phyloP scores from a whole-genome alignment of 345 rosid species.

The Salix dunnii region DNA sequence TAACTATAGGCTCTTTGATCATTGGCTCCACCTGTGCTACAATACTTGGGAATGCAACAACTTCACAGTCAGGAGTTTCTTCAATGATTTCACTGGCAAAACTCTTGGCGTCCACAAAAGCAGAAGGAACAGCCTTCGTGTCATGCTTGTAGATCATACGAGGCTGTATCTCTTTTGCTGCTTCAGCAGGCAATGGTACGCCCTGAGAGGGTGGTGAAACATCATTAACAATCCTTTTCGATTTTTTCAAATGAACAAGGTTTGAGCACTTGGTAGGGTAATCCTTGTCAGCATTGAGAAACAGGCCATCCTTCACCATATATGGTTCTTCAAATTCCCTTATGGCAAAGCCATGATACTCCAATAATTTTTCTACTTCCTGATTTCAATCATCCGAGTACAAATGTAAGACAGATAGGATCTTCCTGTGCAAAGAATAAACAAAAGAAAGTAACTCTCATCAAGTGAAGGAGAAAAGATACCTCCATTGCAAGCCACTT shows the following conservation, averaged over 20 bases:
- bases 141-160: conserved; percentile 27
- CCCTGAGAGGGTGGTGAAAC: conserved; percentile 39
- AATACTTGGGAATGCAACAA: conserved; percentile 37
- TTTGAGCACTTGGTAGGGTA: conserved; percentile 77
- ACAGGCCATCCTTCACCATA: conserved; percentile 84
- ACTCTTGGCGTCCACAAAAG: conserved; percentile 30
- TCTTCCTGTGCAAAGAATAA: not conserved
- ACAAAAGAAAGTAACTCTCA: not conserved
- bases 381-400: conserved; percentile 34
- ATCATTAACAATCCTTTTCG: conserved; percentile 61
- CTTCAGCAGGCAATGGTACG: conserved; percentile 29
- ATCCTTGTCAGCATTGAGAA: conserved; percentile 71
- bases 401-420: conserved; percentile 25
- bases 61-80: conserved; percentile 43
- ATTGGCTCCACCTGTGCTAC: conserved; percentile 24
- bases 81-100: conserved; percentile 33
- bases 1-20: conserved; percentile 27
- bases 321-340: conserved; percentile 89
- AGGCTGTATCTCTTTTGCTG: conserved; percentile 33
- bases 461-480: conserved; percentile 9
- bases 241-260: conserved; percentile 77
- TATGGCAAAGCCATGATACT: conserved; percentile 68
- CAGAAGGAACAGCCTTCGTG: conserved; percentile 24
- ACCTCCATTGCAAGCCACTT: conserved; percentile 97
- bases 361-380: conserved; percentile 77